Percentiles rank a stretch among this genome's conserved stretches.
Conservation (phyloP, 2,329 filamentous ascomycete genomes). For the Botrytis squamosa region DNA sequence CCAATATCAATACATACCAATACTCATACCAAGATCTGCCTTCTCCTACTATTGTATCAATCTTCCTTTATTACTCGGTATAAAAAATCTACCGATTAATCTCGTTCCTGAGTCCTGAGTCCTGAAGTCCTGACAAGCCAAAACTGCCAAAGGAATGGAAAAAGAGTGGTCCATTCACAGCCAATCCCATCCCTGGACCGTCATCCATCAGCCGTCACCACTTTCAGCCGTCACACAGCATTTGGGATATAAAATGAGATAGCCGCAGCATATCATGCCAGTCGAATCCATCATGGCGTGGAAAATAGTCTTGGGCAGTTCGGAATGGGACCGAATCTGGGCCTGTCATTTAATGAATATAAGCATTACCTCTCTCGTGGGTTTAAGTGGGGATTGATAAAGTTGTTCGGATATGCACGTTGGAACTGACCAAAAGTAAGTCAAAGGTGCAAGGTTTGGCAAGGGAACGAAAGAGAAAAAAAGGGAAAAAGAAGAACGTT, state of each 20-base stretch:
- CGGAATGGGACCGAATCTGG: slow-evolving; percentile 13
- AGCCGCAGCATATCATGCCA: slow-evolving; percentile 8
- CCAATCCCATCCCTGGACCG: neutral
- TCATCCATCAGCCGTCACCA: neutral
- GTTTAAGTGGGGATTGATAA: neutral
- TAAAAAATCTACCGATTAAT: neutral
- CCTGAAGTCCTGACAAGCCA: neutral
- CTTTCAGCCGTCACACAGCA: neutral
- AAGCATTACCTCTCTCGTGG: slow-evolving; percentile 12
- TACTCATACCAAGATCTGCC: neutral
- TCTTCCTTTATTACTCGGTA: neutral
- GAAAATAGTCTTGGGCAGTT: neutral
- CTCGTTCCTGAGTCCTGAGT: neutral
- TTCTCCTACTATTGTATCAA: neutral
- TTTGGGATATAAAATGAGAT: neutral
- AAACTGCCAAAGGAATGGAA: neutral
- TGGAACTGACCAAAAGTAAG: neutral
- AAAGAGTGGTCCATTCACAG: neutral
- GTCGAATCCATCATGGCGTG: neutral
- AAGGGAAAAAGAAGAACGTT: neutral
- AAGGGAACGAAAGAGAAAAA: neutral
- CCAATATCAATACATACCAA: neutral
- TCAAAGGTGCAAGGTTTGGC: neutral
- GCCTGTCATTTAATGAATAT: slow-evolving; percentile 9
- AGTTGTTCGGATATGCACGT: neutral